phyloP scores from a whole-genome alignment of 2,329 filamentous ascomycete genomes.

The Pseudogymnoascus sp. region DNA sequence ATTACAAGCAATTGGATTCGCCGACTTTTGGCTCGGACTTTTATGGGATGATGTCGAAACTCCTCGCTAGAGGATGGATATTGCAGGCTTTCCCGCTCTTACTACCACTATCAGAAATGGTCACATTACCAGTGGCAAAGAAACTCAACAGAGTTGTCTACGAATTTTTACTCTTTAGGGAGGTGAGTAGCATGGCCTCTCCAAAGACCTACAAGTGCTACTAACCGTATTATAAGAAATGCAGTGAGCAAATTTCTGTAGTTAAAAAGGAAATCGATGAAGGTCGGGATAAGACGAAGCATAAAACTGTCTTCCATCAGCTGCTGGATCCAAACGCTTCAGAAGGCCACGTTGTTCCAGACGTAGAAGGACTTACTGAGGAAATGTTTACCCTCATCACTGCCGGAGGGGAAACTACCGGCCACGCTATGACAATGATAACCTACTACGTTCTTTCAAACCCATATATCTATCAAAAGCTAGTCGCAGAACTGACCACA shows the following conservation, averaged over 20 bases:
- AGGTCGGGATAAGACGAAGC: background rate
- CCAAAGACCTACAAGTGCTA: background rate
- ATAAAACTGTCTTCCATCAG: conserved; percentile 24
- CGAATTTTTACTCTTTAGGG: background rate
- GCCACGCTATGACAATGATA: conserved; percentile 28
- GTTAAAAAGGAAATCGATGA: background rate
- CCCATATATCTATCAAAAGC: conserved; percentile 21
- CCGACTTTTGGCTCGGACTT: background rate
- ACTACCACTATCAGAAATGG: background rate
- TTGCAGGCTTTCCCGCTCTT: background rate
- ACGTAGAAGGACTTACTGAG: too few species aligned
- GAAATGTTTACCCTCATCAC: conserved; percentile 15
- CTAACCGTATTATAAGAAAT: background rate
- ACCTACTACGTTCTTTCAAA: conserved; percentile 26
- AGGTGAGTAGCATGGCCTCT: background rate
- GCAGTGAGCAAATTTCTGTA: background rate
- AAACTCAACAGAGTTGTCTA: background rate
- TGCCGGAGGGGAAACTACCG: conserved; percentile 30
- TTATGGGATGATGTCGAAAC: conserved; percentile 18
- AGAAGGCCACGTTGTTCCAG: too few species aligned
- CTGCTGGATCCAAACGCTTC: conserved; percentile 17
- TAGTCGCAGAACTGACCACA: conserved; percentile 25
- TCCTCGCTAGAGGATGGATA: background rate
- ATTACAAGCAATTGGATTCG: conserved; percentile 25
- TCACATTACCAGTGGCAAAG: background rate